phyloP scores from a whole-genome alignment of 192 early-diverging fungal genomes.

The Diversispora eburnea region DNA sequence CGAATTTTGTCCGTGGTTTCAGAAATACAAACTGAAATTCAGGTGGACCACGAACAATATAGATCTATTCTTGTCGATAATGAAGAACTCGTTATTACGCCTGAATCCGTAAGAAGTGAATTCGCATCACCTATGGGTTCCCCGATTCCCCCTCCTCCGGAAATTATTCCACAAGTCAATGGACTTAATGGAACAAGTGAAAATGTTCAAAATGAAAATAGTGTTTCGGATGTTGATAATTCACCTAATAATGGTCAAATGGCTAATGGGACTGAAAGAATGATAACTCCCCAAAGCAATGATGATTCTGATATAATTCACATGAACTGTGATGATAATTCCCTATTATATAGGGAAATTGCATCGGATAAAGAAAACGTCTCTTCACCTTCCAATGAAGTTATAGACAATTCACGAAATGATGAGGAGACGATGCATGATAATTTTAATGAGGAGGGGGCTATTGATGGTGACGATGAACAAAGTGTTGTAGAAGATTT shows the following conservation, averaged over 20 bases:
- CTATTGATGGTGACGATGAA: neutral
- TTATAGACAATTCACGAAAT: neutral
- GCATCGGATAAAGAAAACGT: neutral
- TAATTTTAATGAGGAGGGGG: neutral
- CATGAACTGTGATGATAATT: too few relatives aligned
- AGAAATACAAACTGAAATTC: neutral
- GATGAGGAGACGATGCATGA: neutral
- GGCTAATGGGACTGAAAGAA: neutral
- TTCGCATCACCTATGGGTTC: neutral
- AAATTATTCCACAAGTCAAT: neutral
- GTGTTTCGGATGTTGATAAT: too few relatives aligned
- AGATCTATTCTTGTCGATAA: neutral
- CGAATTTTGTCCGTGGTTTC: constrained; percentile 2
- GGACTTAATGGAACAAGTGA: neutral
- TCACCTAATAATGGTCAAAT: too few relatives aligned
- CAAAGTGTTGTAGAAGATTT: neutral
- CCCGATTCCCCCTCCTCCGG: neutral
- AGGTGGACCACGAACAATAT: neutral
- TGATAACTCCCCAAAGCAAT: neutral
- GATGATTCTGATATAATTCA: too few relatives aligned
- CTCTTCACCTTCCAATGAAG: neutral
- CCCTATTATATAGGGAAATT: too few relatives aligned
- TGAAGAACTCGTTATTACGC: constrained; percentile 1
- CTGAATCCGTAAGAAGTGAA: constrained; percentile 10
- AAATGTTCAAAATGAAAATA: neutral